These are phyloP conservation scores for Camptophora hylomeconis DNA, from an alignment of 2,329 filamentous ascomycete genomes.

Conservation along the genomic window DNA sequence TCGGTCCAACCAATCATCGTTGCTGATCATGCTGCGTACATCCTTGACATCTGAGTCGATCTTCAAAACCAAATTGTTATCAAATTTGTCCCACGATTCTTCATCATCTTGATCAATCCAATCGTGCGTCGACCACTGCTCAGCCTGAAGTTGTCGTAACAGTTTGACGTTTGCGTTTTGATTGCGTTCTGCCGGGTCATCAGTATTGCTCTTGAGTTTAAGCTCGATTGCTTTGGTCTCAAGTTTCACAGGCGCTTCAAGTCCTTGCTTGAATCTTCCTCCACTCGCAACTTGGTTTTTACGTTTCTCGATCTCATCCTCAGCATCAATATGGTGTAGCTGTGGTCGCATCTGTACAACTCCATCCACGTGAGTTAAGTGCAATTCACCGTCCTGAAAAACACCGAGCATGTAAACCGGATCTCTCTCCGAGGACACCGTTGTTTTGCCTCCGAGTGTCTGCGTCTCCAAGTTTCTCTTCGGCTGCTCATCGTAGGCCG, in stretches of 20 bases:
- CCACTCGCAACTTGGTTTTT: slow-evolving; percentile 19
- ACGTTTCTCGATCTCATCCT: slow-evolving; percentile 54
- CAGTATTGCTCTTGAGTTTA: slow-evolving; percentile 61
- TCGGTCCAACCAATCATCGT: slow-evolving; percentile 48
- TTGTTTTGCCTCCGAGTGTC: slow-evolving; percentile 72
- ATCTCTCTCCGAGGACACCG: slow-evolving; percentile 55
- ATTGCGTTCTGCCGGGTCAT: slow-evolving; percentile 28
- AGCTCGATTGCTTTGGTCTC: slow-evolving; percentile 72
- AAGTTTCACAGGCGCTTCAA: slow-evolving; percentile 21
- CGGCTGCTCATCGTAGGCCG: slow-evolving; percentile 52
- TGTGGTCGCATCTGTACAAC: slow-evolving; percentile 84
- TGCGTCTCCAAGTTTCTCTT: slow-evolving; percentile 60
- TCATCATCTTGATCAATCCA: slow-evolving; percentile 66
- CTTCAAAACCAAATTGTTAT: too few relatives aligned
- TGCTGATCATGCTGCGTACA: slow-evolving; percentile 43
- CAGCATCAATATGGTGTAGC: slow-evolving; percentile 82
- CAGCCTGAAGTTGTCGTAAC: slow-evolving; percentile 64
- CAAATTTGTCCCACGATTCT: too few relatives aligned
- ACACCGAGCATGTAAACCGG: slow-evolving; percentile 77
- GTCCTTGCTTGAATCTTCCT: slow-evolving; percentile 20
- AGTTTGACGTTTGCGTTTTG: slow-evolving; percentile 62
- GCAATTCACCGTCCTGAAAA: slow-evolving; percentile 72
- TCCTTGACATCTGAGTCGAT: too few relatives aligned
- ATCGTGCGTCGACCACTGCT: slow-evolving; percentile 65
- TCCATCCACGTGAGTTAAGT: slow-evolving; percentile 71